Evolutionary conservation across 768 basidiomycete genomes (phyloP).

Genomic region (Neoboletus magnificus): DNA sequence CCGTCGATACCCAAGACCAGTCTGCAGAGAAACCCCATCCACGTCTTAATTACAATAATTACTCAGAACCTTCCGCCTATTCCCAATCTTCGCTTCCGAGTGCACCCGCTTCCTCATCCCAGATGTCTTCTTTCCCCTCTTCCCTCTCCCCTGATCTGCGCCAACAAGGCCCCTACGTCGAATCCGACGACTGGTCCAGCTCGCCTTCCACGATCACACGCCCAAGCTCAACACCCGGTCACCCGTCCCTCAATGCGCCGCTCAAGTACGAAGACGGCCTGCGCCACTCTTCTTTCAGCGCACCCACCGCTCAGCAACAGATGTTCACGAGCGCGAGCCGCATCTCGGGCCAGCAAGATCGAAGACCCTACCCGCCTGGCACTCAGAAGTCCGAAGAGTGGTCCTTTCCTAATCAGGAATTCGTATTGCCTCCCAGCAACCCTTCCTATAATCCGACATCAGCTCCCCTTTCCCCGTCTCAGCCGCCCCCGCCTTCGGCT

Average conservation of each 20-base stretch:
- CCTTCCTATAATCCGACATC: constrained; percentile 25
- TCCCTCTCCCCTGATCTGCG: constrained; percentile 48
- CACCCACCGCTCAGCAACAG: constrained; percentile 53
- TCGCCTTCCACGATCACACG: constrained; percentile 60
- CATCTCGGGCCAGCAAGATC: constrained; percentile 68
- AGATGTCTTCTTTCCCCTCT: constrained; percentile 48
- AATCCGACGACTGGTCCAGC: constrained; percentile 53
- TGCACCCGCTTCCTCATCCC: constrained; percentile 49
- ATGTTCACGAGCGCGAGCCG: constrained; percentile 68
- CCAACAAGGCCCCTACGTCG: constrained; percentile 39
- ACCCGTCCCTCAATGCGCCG: constrained; percentile 45
- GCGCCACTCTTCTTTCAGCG: constrained; percentile 66
- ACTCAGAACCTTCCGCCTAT: constrained; percentile 45
- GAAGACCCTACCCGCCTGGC: constrained; percentile 45
- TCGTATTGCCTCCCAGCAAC: constrained; percentile 39
- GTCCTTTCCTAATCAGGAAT: constrained; percentile 63
- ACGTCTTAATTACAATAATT: constrained; percentile 40
- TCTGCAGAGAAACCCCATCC: constrained; percentile 37
- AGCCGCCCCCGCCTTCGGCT: constrained; percentile 24
- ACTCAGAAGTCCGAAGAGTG: constrained; percentile 66
- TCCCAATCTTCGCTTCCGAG: constrained; percentile 49
- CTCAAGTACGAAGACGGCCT: constrained; percentile 70
- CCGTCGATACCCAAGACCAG: constrained; percentile 38
- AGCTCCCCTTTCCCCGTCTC: constrained; percentile 44
- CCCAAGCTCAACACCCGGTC: constrained; percentile 64